These are phyloP conservation scores for Rhododendron williamsianum DNA, from an alignment of 148 eudicot species.

Conservation along the genomic window DNA sequence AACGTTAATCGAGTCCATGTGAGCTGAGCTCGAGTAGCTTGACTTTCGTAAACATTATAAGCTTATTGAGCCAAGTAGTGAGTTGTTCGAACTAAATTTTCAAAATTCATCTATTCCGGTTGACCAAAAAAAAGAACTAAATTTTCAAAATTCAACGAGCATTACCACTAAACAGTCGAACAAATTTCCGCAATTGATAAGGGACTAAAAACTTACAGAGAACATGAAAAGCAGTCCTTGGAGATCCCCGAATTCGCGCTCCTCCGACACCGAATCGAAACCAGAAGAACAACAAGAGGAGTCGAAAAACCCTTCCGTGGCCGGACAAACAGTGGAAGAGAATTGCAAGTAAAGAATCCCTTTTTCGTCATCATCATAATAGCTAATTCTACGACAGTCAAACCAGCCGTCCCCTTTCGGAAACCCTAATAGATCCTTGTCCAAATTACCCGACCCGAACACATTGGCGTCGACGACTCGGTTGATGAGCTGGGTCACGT, in stretches of 20 bases:
- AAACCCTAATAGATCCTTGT: constrained; percentile 22
- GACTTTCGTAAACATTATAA: neutral
- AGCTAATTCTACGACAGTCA: constrained; percentile 39
- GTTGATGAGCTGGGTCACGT: constrained; percentile 61
- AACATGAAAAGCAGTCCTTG: constrained; percentile 90
- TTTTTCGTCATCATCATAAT: constrained; percentile 45
- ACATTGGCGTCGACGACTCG: constrained; percentile 57
- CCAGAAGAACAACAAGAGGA: constrained; percentile 6
- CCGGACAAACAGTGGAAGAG: constrained; percentile 40
- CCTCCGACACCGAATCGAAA: constrained; percentile 43
- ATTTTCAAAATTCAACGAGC: neutral
- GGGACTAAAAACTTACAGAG: constrained; percentile 43
- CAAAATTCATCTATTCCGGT: neutral
- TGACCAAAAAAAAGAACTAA: neutral
- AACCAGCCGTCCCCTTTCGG: constrained; percentile 39
- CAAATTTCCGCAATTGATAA: too few relatives aligned
- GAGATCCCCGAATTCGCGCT: constrained; percentile 65
- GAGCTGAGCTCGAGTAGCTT: neutral
- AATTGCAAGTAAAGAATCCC: constrained; percentile 63
- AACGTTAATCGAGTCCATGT: neutral
- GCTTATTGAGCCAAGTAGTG: neutral
- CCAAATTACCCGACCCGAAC: constrained; percentile 55
- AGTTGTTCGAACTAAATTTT: neutral
- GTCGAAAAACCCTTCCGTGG: constrained; percentile 14
- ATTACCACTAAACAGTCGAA: neutral